A percentile compares a stretch with the other conserved stretches of the same genome.
These are phyloP conservation scores for Cardamine occulta DNA, from an alignment of 345 rosid species.

Conservation along the genomic window DNA sequence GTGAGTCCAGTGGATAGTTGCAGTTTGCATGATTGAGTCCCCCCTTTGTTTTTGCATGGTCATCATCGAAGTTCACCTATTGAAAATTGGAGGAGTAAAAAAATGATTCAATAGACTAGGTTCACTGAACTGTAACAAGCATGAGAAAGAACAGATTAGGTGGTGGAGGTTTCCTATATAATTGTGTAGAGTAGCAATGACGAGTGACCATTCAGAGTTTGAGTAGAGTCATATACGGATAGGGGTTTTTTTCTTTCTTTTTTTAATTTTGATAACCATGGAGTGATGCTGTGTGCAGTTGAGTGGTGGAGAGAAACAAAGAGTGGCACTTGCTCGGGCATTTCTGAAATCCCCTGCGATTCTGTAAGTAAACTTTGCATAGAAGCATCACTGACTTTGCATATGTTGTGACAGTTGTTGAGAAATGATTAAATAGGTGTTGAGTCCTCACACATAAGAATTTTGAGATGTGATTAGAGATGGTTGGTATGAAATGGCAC, in stretches of 20 bases:
- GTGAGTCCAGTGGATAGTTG: conserved; percentile 14
- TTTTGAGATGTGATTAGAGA: conserved; percentile 1
- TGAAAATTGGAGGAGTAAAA: not conserved
- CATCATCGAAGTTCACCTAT: conserved; percentile 4
- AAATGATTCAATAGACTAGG: not conserved
- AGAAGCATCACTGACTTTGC: conserved; percentile 1
- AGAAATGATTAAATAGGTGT: not conserved
- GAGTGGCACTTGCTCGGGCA: conserved; percentile 95
- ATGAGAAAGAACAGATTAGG: not conserved
- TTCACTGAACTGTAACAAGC: not conserved
- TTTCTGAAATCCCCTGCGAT: conserved; percentile 88
- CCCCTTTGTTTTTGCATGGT: not conserved
- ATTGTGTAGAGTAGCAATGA: conserved; percentile 1
- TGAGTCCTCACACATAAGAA: not conserved
- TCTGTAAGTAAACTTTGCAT: conserved; percentile 58
- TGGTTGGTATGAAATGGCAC: conserved; percentile 30
- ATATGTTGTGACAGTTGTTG: not conserved
- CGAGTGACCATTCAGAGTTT: not conserved
- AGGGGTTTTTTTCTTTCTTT: not conserved
- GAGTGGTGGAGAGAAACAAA: conserved; percentile 99
- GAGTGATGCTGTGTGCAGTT: conserved; percentile 56
- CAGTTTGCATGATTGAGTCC: conserved; percentile 10
- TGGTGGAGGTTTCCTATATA: not conserved
- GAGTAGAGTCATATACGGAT: not conserved
- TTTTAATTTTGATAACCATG: conserved; percentile 1